Conservation (phyloP, 1,139 yeast species). For the Sugiyamaella novakii region DNA sequence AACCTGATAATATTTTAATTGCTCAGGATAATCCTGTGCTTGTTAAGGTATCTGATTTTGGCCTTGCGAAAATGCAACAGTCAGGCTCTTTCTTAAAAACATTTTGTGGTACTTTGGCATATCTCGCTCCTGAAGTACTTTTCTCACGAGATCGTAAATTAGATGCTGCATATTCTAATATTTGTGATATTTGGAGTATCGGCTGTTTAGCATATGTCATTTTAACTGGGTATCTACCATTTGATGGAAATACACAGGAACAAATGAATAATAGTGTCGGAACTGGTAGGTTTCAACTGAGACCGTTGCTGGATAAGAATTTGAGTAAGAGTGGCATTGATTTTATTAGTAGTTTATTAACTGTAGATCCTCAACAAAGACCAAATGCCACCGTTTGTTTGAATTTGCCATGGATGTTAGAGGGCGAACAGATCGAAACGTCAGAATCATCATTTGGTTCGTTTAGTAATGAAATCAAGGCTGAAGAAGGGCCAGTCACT, state of each 20-base stretch:
- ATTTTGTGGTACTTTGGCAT: constrained; percentile 87
- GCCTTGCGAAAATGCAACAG: constrained; percentile 79
- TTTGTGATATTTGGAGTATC: constrained; percentile 95
- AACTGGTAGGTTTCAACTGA: constrained; percentile 76
- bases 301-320: constrained; percentile 69
- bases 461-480: not conserved
- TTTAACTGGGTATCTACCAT: constrained; percentile 88
- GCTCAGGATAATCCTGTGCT: constrained; percentile 89
- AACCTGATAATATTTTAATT: constrained; percentile 83
- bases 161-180: constrained; percentile 60
- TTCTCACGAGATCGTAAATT: constrained; percentile 55
- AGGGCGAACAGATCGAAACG: constrained; percentile 29
- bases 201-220: constrained; percentile 91
- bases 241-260: constrained; percentile 89
- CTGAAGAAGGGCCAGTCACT: not conserved
- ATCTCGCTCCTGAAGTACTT: constrained; percentile 92
- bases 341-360: constrained; percentile 67
- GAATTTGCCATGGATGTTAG: constrained; percentile 64
- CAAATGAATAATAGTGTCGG: constrained; percentile 75
- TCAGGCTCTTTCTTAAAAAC: constrained; percentile 80
- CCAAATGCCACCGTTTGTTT: constrained; percentile 74
- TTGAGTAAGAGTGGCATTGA: constrained; percentile 66
- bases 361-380: constrained; percentile 71
- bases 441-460: not conserved
- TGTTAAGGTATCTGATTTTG: constrained; percentile 91